Evolutionary conservation across 768 basidiomycete genomes (phyloP).

Genomic region (Scleroderma bovista): DNA sequence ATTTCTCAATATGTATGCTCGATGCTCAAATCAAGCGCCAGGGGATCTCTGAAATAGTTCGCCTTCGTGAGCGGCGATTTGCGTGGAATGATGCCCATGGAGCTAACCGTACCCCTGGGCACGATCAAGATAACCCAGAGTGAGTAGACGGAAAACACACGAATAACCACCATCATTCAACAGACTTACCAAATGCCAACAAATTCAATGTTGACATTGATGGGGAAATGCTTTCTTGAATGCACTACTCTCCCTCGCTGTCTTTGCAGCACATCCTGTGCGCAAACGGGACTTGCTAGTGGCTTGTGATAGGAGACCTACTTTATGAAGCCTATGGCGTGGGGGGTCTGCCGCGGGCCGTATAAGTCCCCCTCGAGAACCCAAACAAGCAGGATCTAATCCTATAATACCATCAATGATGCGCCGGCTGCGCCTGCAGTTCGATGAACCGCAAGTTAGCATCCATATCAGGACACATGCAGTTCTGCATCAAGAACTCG

Average conservation of each 20-base stretch:
- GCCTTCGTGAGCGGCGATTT: conserved; percentile 61
- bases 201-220: conserved; percentile 70
- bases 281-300: conserved; percentile 75
- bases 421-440: conserved; percentile 58
- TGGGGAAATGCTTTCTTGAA: conserved; percentile 75
- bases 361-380: conserved; percentile 74
- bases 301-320: conserved; percentile 65
- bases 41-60: conserved; percentile 64
- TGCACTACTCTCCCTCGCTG: conserved; percentile 52
- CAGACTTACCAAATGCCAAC: conserved; percentile 65
- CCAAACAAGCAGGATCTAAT: conserved; percentile 82
- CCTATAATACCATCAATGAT: too few relatives aligned
- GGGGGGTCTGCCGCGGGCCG: conserved; percentile 26
- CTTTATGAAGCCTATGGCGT: conserved; percentile 53
- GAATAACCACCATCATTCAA: not conserved
- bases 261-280: conserved; percentile 57
- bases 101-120: conserved; percentile 63
- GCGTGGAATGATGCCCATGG: conserved; percentile 60
- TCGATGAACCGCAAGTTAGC: not conserved
- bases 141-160: too few relatives aligned
- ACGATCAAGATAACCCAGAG: not conserved
- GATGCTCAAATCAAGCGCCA: conserved; percentile 66
- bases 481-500: conserved; percentile 76
- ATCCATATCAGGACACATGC: conserved; percentile 28
- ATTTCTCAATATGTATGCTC: conserved; percentile 32